Conservation (phyloP, 2,329 filamentous ascomycete genomes). For the Fusarium sp. region DNA sequence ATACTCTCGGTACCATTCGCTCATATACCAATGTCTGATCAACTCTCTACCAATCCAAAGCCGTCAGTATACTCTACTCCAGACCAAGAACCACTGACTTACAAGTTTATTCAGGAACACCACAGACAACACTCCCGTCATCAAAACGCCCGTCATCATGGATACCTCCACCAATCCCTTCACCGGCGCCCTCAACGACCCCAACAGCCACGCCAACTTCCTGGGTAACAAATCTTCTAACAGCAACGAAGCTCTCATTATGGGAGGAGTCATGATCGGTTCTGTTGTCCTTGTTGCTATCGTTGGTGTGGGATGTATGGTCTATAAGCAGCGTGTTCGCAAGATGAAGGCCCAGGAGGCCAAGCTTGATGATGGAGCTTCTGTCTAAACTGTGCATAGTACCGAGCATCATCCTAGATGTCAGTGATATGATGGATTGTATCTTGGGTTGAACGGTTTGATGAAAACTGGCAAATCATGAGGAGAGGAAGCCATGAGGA, state of each 20-base stretch:
- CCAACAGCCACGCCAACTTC: background rate
- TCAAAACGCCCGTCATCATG: slow-evolving; percentile 19
- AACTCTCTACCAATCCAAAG: background rate
- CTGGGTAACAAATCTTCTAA: background rate
- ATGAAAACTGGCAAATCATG: background rate
- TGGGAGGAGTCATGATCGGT: slow-evolving; percentile 18
- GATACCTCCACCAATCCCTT: slow-evolving; percentile 17
- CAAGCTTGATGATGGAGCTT: slow-evolving; percentile 6
- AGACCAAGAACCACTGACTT: background rate
- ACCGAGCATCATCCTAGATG: too few relatives aligned
- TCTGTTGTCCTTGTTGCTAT: slow-evolving; percentile 17
- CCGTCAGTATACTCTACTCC: background rate
- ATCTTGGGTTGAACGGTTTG: background rate
- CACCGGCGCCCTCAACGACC: background rate
- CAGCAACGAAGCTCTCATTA: slow-evolving; percentile 8
- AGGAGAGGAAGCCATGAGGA: background rate
- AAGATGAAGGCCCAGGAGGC: slow-evolving; percentile 11
- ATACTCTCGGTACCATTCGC: background rate
- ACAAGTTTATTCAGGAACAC: background rate
- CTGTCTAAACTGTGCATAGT: background rate
- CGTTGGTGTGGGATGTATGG: slow-evolving; percentile 10
- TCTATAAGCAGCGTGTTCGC: slow-evolving; percentile 7
- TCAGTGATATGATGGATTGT: background rate
- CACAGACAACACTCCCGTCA: background rate
- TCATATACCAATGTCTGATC: background rate